Percentiles rank a stretch among this genome's conserved stretches.
Evolutionary conservation across 2,329 filamentous ascomycete genomes (phyloP).

Genomic region (Macrophomina tecta): DNA sequence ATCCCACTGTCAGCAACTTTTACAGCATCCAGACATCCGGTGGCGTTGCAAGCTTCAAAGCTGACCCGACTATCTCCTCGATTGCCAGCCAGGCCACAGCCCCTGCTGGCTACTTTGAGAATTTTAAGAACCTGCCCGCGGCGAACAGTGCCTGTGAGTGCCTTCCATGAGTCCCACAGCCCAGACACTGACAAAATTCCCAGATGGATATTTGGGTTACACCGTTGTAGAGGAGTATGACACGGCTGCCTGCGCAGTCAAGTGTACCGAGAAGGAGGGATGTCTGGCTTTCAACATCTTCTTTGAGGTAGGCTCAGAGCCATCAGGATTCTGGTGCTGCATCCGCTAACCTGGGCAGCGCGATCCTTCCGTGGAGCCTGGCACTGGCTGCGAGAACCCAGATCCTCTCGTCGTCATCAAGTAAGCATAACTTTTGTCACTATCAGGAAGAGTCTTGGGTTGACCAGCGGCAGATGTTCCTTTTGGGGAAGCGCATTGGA

Average conservation of each 20-base stretch:
- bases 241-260: constrained; percentile 25
- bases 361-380: constrained; percentile 29
- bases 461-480: constrained; percentile 34
- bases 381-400: constrained; percentile 32
- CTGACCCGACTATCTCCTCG: background rate
- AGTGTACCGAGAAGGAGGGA: constrained; percentile 25
- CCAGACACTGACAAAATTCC: background rate
- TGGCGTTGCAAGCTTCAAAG: background rate
- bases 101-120: constrained; percentile 13
- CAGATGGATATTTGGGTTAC: constrained; percentile 5
- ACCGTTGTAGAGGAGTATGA: constrained; percentile 27
- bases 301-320: constrained; percentile 27
- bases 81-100: background rate
- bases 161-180: background rate
- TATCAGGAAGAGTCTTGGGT: constrained; percentile 29
- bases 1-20: constrained; percentile 23
- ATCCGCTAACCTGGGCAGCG: constrained; percentile 5
- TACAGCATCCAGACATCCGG: background rate
- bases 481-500: constrained; percentile 38
- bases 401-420: background rate
- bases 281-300: constrained; percentile 35
- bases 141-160: constrained; percentile 9
- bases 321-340: too few species aligned
- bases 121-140: constrained; percentile 4
- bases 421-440: background rate